A percentile compares a stretch with the other conserved stretches of the same genome.
These are phyloP conservation scores for Fusarium drepaniforme DNA, from an alignment of 2,329 filamentous ascomycete genomes.

Conservation along the genomic window DNA sequence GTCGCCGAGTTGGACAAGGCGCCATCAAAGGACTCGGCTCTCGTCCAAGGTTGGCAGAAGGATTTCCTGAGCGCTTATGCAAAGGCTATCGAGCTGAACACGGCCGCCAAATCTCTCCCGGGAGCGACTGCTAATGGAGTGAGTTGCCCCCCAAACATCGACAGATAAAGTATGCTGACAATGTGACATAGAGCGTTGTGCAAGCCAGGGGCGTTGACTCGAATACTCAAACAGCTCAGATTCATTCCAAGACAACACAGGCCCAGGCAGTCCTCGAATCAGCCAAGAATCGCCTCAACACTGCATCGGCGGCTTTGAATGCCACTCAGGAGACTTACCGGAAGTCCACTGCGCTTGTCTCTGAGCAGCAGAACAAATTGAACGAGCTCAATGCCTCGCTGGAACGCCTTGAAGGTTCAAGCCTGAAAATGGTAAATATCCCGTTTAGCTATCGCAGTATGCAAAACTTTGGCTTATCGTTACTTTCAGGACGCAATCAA, in stretches of 20 bases:
- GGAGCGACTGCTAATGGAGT: not conserved
- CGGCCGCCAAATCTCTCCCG: not conserved
- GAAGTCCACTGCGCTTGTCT: not conserved
- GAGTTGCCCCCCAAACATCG: not conserved
- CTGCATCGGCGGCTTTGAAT: not conserved
- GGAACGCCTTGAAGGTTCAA: not conserved
- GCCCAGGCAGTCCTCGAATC: not conserved
- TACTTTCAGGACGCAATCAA: not conserved
- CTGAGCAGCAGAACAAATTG: not conserved
- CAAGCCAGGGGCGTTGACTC: not conserved
- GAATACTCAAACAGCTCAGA: not conserved
- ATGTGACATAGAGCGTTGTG: not conserved
- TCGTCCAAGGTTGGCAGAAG: not conserved
- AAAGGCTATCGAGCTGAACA: not conserved
- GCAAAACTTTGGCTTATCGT: not conserved
- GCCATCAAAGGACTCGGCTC: not conserved
- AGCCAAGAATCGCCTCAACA: not conserved
- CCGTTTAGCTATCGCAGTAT: not conserved
- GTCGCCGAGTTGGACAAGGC: not conserved
- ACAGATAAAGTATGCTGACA: not conserved
- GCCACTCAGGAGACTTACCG: not conserved
- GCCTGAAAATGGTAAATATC: not conserved
- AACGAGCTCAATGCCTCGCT: not conserved
- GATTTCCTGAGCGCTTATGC: not conserved
- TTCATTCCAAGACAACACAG: not conserved